Evolutionary conservation across 305 asterid species (phyloP).

Genomic region (Lippia alba): DNA sequence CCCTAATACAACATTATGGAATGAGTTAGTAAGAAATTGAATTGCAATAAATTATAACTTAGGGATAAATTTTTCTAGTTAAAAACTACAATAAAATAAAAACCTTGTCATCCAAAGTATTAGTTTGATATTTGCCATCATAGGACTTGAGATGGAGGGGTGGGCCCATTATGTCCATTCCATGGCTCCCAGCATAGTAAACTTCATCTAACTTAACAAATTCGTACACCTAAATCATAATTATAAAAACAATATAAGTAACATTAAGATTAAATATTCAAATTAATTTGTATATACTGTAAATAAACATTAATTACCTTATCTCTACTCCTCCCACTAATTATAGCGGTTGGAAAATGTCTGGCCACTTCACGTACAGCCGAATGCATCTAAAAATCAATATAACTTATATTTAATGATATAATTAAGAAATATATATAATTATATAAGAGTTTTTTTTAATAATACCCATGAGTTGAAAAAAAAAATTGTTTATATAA

Average conservation of each 20-base stretch:
- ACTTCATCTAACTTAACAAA: conserved; percentile 80
- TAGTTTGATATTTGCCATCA: conserved; percentile 51
- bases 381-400: conserved; percentile 65
- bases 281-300: neutral
- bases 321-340: conserved; percentile 81
- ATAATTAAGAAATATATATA: neutral
- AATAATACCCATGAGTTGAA: no score
- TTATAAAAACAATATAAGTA: neutral
- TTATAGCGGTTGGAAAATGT: conserved; percentile 78
- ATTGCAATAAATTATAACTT: no score
- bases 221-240: conserved; percentile 56
- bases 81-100: neutral
- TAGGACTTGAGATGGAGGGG: conserved; percentile 42
- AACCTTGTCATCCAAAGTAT: conserved; percentile 53
- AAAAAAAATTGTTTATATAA: no score
- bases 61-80: no score
- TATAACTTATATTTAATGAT: neutral
- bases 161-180: conserved; percentile 94
- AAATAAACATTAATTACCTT: conserved; percentile 50
- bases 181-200: conserved; percentile 94
- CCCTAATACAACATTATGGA: conserved; percentile 45
- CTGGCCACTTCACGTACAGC: conserved; percentile 71
- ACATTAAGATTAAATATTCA: neutral
- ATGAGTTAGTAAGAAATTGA: neutral
- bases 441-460: no score